These are phyloP conservation scores for Moricandia arvensis DNA, from an alignment of 345 rosid species.

Conservation along the genomic window DNA sequence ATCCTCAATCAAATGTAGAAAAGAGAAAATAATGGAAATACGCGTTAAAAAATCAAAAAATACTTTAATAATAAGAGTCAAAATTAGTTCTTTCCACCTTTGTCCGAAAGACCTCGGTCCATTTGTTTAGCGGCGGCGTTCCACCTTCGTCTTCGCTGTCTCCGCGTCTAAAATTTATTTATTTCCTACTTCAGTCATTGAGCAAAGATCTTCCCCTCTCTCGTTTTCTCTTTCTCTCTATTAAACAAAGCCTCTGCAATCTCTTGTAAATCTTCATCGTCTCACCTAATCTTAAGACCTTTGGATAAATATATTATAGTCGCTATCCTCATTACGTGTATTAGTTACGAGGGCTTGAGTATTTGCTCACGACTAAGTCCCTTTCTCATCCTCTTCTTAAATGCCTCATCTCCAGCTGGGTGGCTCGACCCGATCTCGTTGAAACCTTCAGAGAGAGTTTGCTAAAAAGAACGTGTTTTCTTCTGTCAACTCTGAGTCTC, in stretches of 20 bases:
- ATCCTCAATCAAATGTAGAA: no score
- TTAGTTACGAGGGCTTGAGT: conserved; percentile 42
- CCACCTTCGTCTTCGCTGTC: conserved; percentile 11
- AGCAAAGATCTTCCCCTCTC: conserved; percentile 8
- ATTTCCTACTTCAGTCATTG: not conserved
- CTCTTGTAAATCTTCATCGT: not conserved
- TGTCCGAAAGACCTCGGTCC: conserved; percentile 35
- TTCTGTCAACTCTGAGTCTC: conserved; percentile 9
- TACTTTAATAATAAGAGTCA: not conserved
- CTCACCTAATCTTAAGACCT: conserved; percentile 14
- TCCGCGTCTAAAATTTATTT: conserved; percentile 8
- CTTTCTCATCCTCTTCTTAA: conserved; percentile 19
- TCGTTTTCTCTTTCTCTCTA: not conserved
- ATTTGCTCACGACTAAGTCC: conserved; percentile 50
- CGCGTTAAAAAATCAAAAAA: no score
- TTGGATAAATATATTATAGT: not conserved
- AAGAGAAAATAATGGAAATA: no score
- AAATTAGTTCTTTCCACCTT: not conserved
- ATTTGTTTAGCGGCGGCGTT: conserved; percentile 23
- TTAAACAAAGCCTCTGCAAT: not conserved
- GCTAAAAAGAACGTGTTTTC: not conserved
- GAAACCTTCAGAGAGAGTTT: conserved; percentile 36
- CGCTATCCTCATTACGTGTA: conserved; percentile 14
- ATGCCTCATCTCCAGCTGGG: not conserved
- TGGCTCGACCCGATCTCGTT: not conserved